Conservation (phyloP, 208 protist genomes). For the Acanthamoeba lugdunensis region DNA sequence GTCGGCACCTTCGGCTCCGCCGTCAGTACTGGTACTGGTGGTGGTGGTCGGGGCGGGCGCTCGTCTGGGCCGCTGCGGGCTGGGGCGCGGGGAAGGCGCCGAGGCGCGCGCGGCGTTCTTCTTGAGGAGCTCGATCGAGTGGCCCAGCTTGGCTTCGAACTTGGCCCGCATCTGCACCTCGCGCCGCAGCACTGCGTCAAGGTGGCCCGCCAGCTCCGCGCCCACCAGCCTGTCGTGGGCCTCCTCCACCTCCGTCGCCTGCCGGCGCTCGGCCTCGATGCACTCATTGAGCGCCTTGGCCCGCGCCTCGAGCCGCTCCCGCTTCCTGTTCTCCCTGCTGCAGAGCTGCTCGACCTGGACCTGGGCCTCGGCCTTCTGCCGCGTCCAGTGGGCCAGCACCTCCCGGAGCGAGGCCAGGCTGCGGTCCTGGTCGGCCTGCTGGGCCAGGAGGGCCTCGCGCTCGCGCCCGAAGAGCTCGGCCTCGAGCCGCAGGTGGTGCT, state of each 20-base stretch:
- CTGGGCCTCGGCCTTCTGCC: neutral
- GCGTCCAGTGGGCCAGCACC: neutral
- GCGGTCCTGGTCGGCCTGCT: constrained; percentile 21
- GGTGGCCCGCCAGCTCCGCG: neutral
- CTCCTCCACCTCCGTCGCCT: neutral
- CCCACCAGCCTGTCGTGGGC: neutral
- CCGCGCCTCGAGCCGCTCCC: constrained; percentile 31
- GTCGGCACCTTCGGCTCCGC: neutral
- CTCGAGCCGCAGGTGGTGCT: constrained; percentile 18
- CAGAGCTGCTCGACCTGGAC: neutral
- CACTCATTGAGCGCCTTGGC: neutral
- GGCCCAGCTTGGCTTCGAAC: constrained; percentile 36
- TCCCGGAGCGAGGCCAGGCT: neutral
- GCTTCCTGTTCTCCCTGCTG: neutral
- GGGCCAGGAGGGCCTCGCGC: neutral
- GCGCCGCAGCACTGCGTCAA: neutral
- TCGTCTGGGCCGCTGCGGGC: neutral
- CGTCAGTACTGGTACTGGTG: neutral
- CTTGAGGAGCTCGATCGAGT: constrained; percentile 33
- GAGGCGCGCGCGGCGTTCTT: neutral
- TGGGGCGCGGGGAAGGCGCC: neutral
- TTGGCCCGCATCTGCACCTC: neutral
- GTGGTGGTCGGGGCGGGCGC: neutral
- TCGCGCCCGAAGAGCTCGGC: constrained; percentile 12
- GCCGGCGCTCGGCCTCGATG: constrained; percentile 17